phyloP scores from a whole-genome alignment of 768 basidiomycete species.

The Gloeopeniophorella convolvens region DNA sequence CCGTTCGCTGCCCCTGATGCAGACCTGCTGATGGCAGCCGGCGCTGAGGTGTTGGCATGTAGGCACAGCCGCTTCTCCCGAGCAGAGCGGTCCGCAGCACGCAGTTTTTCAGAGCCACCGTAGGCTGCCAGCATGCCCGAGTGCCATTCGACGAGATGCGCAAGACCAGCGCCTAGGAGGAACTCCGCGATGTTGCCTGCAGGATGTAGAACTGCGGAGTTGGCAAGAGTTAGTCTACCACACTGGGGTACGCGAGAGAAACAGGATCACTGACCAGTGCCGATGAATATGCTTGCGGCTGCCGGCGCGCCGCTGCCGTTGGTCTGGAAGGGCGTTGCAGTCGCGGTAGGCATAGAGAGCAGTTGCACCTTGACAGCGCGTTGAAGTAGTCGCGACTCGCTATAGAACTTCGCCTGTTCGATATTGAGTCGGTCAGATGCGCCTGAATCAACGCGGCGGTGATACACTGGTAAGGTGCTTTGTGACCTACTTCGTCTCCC shows the following conservation, averaged over 20 bases:
- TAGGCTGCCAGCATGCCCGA: constrained; percentile 84
- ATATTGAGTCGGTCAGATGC: background rate
- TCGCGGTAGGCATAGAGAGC: constrained; percentile 70
- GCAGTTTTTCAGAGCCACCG: constrained; percentile 83
- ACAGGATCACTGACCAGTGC: constrained; percentile 48
- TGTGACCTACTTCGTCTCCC: constrained; percentile 74
- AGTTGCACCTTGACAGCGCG: constrained; percentile 71
- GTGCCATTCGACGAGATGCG: constrained; percentile 95
- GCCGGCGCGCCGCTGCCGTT: constrained; percentile 49
- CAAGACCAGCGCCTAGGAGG: constrained; percentile 77
- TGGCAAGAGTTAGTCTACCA: background rate
- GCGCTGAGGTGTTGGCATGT: constrained; percentile 51
- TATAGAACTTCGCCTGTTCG: constrained; percentile 82
- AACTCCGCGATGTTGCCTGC: constrained; percentile 93
- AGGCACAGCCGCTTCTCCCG: constrained; percentile 69
- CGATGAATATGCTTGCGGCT: constrained; percentile 84
- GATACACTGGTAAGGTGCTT: background rate
- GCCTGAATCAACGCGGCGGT: background rate
- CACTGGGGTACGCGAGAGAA: background rate
- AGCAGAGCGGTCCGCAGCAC: constrained; percentile 74
- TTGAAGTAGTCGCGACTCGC: constrained; percentile 81
- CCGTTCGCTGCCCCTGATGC: constrained; percentile 35
- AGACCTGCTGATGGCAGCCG: constrained; percentile 44
- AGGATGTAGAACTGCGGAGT: constrained; percentile 66
- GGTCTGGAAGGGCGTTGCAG: constrained; percentile 75